Conservation (phyloP, 2,329 filamentous ascomycete genomes). For the Aspergillus candidus region DNA sequence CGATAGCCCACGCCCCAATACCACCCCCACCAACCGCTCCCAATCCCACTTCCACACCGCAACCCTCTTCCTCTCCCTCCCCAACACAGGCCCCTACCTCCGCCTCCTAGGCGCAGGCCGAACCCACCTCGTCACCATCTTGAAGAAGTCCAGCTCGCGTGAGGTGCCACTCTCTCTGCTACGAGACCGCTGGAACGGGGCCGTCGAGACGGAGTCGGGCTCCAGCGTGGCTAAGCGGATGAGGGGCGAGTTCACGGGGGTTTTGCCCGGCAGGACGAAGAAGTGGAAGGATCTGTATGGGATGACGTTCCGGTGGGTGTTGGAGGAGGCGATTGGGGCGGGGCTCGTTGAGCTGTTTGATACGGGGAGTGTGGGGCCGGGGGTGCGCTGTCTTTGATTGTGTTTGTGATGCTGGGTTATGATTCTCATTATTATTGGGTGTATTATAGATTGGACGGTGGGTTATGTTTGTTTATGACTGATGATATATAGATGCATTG, state of each 20-base stretch:
- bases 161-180: conserved; percentile 52
- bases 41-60: conserved; percentile 20
- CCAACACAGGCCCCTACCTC: conserved; percentile 55
- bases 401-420: too few relatives aligned
- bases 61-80: conserved; percentile 50
- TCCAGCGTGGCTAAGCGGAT: conserved; percentile 47
- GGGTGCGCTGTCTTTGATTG: conserved; percentile 38
- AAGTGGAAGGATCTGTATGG: conserved; percentile 59
- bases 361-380: conserved; percentile 56
- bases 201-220: conserved; percentile 42
- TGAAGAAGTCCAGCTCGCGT: conserved; percentile 47
- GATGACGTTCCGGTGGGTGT: conserved; percentile 53
- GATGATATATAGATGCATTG: too few relatives aligned
- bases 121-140: conserved; percentile 48
- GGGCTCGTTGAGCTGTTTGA: conserved; percentile 58
- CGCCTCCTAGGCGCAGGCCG: conserved; percentile 52
- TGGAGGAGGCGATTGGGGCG: conserved; percentile 56
- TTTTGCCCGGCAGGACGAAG: conserved; percentile 54
- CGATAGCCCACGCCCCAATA: background rate
- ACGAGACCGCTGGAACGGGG: conserved; percentile 59
- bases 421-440: too few relatives aligned
- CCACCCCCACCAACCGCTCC: background rate
- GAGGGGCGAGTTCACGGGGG: conserved; percentile 51
- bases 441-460: background rate
- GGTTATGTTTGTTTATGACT: background rate